phyloP scores from a whole-genome alignment of 2,329 filamentous ascomycete genomes.

The Trichoderma semiorbis region DNA sequence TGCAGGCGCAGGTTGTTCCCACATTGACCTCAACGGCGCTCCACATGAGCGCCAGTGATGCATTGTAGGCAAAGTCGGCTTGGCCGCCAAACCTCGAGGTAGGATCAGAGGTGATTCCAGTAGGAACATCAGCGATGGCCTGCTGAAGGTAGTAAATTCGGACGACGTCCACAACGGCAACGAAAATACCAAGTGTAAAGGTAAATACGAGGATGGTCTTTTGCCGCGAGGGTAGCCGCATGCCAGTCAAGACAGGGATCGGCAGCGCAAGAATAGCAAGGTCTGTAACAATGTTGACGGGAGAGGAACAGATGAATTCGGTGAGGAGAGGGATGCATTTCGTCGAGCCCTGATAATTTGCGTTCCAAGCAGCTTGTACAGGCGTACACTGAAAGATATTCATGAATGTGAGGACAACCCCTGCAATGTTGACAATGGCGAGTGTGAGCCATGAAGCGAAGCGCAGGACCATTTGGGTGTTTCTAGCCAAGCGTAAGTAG shows the following conservation, averaged over 20 bases:
- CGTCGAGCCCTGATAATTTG: conserved; percentile 31
- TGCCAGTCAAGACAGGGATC: conserved; percentile 81
- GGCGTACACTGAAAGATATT: conserved; percentile 86
- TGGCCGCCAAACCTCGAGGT: conserved; percentile 49
- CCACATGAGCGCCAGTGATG: conserved; percentile 88
- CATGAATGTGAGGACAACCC: conserved; percentile 75
- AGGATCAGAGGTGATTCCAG: conserved; percentile 34
- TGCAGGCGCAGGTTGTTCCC: conserved; percentile 84
- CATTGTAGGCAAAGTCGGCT: conserved; percentile 65
- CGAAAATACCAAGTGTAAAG: conserved; percentile 83
- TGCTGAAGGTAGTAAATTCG: conserved; percentile 86
- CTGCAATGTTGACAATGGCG: conserved; percentile 72
- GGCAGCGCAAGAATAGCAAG: conserved; percentile 82
- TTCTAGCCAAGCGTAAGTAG: conserved; percentile 78
- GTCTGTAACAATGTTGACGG: conserved; percentile 89
- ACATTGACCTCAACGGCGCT: conserved; percentile 87
- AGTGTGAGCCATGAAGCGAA: conserved; percentile 80
- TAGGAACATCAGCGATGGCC: conserved; percentile 51
- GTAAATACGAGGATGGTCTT: conserved; percentile 85
- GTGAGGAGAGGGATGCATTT: conserved; percentile 57
- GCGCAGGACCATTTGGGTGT: conserved; percentile 71
- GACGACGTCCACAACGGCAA: conserved; percentile 82
- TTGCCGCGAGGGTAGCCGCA: conserved; percentile 79
- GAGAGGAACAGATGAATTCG: conserved; percentile 70
- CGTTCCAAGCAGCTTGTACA: conserved; percentile 63